These are phyloP conservation scores for Brachypodium distachyon DNA, from an alignment of 202 grass and related monocot genomes.

Conservation along the genomic window DNA sequence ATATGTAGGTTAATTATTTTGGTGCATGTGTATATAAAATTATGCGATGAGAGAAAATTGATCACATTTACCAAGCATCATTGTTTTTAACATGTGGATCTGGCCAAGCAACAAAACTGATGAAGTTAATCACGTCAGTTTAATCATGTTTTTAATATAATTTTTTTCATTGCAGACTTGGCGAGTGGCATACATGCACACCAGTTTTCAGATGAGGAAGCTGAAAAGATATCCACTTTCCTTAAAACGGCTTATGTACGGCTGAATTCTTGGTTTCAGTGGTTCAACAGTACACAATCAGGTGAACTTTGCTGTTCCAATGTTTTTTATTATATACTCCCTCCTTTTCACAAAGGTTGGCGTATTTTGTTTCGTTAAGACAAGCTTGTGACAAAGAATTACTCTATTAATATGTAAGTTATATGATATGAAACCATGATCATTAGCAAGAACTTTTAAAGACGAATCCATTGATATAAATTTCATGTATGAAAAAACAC, in stretches of 20 bases:
- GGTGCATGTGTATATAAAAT: slow-evolving; percentile 9
- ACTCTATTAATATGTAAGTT: no score
- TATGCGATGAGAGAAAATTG: not conserved
- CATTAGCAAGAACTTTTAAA: no score
- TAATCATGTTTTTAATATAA: not conserved
- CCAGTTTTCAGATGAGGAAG: slow-evolving; percentile 62
- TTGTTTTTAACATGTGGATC: not conserved
- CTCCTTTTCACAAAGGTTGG: no score
- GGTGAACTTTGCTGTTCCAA: slow-evolving; percentile 42
- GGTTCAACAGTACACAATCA: slow-evolving; percentile 87
- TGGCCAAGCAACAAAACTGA: not conserved
- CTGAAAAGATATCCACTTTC: slow-evolving; percentile 67
- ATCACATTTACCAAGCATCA: not conserved
- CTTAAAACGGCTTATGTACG: slow-evolving; percentile 75
- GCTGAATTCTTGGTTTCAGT: slow-evolving; percentile 93
- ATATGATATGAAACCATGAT: no score
- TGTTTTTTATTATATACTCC: not conserved
- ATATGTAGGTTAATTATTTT: not conserved
- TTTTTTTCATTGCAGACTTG: slow-evolving; percentile 49
- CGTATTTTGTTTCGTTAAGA: no score
- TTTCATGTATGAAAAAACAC: no score
- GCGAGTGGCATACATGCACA: slow-evolving; percentile 50
- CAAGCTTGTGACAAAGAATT: no score
- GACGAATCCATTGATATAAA: no score
- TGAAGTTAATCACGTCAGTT: not conserved